phyloP scores from a whole-genome alignment of 306 rosid species.

The Dalbergia cochinchinensis region DNA sequence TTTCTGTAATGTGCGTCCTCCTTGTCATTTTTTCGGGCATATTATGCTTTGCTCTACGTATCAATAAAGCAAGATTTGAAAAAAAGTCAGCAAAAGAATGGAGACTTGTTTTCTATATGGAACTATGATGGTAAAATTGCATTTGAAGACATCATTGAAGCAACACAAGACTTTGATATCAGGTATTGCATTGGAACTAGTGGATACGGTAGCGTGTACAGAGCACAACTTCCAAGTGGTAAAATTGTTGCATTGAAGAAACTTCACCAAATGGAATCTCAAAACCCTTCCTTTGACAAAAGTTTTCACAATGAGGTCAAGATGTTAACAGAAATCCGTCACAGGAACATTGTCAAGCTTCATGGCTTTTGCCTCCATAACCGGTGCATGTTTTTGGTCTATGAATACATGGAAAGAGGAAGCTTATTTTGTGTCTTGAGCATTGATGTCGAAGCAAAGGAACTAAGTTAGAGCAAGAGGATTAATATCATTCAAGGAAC shows the following conservation, averaged over 20 bases:
- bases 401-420: constrained; percentile 38
- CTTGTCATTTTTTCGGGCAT: neutral
- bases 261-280: constrained; percentile 11
- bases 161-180: constrained; percentile 3
- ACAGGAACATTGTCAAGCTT: neutral
- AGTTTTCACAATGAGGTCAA: constrained; percentile 21
- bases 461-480: constrained; percentile 16
- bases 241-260: constrained; percentile 22
- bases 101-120: constrained; percentile 25
- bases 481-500: constrained; percentile 4
- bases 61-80: neutral
- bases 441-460: constrained; percentile 1
- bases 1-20: neutral
- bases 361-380: constrained; percentile 36
- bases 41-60: neutral
- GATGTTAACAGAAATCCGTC: constrained; percentile 18
- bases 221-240: neutral
- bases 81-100: neutral
- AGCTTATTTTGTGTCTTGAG: constrained; percentile 11
- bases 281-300: neutral
- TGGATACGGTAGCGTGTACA: constrained; percentile 6
- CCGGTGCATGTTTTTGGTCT: constrained; percentile 15
- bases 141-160: constrained; percentile 27
- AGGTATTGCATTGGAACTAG: constrained; percentile 16
- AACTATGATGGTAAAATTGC: constrained; percentile 37